Percentiles rank a stretch among this genome's conserved stretches.
These are phyloP conservation scores for Diaporthe nobilis DNA, from an alignment of 2,329 filamentous ascomycete genomes.

Conservation along the genomic window DNA sequence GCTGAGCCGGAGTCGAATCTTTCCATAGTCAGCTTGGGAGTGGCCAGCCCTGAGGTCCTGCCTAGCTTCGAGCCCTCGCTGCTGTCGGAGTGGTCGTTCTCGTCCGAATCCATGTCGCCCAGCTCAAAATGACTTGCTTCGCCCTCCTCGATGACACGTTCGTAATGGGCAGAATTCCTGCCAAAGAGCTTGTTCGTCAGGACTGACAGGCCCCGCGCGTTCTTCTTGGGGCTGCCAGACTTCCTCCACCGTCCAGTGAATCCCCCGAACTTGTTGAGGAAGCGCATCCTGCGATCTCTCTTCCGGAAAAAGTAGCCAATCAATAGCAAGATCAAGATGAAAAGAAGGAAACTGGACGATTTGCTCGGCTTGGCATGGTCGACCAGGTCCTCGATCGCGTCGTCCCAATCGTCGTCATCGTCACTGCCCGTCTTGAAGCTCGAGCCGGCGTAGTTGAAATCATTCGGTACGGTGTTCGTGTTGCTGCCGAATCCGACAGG, in stretches of 20 bases:
- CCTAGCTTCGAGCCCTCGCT: conserved; percentile 70
- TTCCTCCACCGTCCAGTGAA: conserved; percentile 57
- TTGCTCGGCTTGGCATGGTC: conserved; percentile 76
- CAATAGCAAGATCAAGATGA: conserved; percentile 80
- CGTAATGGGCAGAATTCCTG: conserved; percentile 73
- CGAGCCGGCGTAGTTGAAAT: conserved; percentile 88
- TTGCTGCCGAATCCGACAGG: conserved; percentile 97
- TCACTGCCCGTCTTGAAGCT: conserved; percentile 60
- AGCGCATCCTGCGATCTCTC: conserved; percentile 77
- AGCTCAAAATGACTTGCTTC: conserved; percentile 84
- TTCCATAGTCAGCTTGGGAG: conserved; percentile 70
- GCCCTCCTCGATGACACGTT: conserved; percentile 88
- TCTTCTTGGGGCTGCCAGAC: conserved; percentile 63
- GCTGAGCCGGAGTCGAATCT: conserved; percentile 65
- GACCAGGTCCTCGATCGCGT: conserved; percentile 71
- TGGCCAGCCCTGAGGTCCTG: conserved; percentile 76
- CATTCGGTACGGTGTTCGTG: conserved; percentile 72
- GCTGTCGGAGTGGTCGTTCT: conserved; percentile 75
- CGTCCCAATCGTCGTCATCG: conserved; percentile 68
- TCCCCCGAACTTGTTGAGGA: conserved; percentile 68
- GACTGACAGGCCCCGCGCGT: conserved; percentile 60
- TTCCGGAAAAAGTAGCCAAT: conserved; percentile 83
- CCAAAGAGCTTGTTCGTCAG: conserved; percentile 77
- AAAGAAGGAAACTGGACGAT: conserved; percentile 81
- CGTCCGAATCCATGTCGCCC: conserved; percentile 74